phyloP scores from a whole-genome alignment of 2,329 filamentous ascomycete species.

The Arthrinium phaeospermum region DNA sequence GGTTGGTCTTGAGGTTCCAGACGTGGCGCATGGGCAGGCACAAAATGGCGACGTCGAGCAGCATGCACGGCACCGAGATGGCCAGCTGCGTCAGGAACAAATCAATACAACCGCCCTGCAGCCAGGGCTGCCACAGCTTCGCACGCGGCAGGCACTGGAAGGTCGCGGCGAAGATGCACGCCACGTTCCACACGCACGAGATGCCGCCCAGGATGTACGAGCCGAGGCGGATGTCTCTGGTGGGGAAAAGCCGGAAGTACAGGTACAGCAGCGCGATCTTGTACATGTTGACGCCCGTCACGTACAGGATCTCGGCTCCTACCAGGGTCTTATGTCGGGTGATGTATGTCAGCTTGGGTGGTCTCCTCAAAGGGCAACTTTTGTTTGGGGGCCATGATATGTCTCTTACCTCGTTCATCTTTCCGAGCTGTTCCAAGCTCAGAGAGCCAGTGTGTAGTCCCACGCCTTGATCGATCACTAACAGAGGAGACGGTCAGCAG shows the following conservation, averaged over 20 bases:
- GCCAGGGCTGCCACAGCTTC: conserved; percentile 17
- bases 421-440: not conserved
- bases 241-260: conserved; percentile 21
- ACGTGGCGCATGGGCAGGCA: conserved; percentile 21
- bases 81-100: conserved; percentile 19
- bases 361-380: not conserved
- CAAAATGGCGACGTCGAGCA: conserved; percentile 21
- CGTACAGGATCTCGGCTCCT: conserved; percentile 19
- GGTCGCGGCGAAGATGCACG: conserved; percentile 18
- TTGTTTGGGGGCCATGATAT: not conserved
- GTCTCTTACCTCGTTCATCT: not conserved
- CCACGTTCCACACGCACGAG: conserved; percentile 17
- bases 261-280: conserved; percentile 20
- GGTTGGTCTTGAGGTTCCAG: conserved; percentile 22
- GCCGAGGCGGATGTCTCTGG: conserved; percentile 8
- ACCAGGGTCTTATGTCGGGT: not conserved
- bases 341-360: not conserved
- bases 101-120: conserved; percentile 18
- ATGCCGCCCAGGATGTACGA: conserved; percentile 14
- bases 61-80: conserved; percentile 12
- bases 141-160: conserved; percentile 21
- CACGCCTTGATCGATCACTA: conserved; percentile 18
- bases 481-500: not conserved
- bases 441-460: conserved; percentile 18
- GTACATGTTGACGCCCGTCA: conserved; percentile 21